These are phyloP conservation scores for Talaromyces sp. DNA, from an alignment of 2,329 filamentous ascomycete genomes.

Conservation along the genomic window DNA sequence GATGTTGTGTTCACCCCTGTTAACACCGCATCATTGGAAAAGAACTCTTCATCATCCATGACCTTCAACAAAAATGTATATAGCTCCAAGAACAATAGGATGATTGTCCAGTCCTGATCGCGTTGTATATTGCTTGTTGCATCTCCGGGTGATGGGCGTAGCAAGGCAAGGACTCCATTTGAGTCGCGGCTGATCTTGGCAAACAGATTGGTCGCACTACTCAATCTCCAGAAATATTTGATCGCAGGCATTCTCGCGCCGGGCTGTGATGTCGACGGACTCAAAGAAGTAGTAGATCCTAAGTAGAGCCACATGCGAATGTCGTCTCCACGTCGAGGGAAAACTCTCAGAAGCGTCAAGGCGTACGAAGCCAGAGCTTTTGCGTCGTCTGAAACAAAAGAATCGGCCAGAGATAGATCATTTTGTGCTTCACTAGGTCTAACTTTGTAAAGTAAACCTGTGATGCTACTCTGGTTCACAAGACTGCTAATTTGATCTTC, in stretches of 20 bases:
- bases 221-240: constrained; percentile 79
- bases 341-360: constrained; percentile 78
- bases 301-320: constrained; percentile 93
- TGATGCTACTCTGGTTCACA: constrained; percentile 72
- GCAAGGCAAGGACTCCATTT: constrained; percentile 55
- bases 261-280: constrained; percentile 31
- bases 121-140: constrained; percentile 33
- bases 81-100: constrained; percentile 87
- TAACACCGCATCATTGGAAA: constrained; percentile 55
- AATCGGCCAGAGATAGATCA: constrained; percentile 17
- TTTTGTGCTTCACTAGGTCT: constrained; percentile 18
- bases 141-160: constrained; percentile 47
- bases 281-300: constrained; percentile 55
- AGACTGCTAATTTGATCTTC: constrained; percentile 65
- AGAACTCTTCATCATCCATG: constrained; percentile 95
- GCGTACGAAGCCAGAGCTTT: constrained; percentile 81
- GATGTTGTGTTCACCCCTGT: constrained; percentile 50
- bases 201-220: constrained; percentile 57
- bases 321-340: constrained; percentile 76
- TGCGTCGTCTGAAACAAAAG: constrained; percentile 55
- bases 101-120: constrained; percentile 77
- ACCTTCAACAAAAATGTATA: constrained; percentile 90
- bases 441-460: constrained; percentile 54
- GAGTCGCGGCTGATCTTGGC: constrained; percentile 55
- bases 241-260: constrained; percentile 59